Conservation (phyloP, 192 early-diverging fungal species). For the Endogone sp. region DNA sequence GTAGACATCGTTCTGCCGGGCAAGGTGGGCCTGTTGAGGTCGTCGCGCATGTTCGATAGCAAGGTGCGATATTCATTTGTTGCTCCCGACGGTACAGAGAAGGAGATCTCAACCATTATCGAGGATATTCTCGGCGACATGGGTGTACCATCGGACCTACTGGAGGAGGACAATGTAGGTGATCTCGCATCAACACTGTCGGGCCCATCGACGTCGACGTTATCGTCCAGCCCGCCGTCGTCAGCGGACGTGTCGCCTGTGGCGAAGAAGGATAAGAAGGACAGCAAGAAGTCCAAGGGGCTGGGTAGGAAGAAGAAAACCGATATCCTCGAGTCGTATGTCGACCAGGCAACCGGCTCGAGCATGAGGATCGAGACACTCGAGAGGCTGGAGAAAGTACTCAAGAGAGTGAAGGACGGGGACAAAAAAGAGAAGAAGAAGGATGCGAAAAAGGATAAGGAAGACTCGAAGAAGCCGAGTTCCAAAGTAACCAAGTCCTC, state of each 20-base stretch:
- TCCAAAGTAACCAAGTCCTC: neutral
- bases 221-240: neutral
- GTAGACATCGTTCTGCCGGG: neutral
- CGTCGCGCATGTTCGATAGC: conserved; percentile 1
- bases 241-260: neutral
- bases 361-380: conserved; percentile 1
- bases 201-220: too few relatives aligned
- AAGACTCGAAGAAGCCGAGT: neutral
- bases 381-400: neutral
- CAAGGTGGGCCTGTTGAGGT: neutral
- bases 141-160: neutral
- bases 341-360: neutral
- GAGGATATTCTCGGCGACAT: neutral
- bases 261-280: neutral
- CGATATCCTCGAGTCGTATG: neutral
- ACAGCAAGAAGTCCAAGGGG: neutral
- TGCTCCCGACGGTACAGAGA: neutral
- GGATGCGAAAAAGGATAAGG: neutral
- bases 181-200: neutral
- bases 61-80: conserved; percentile 1
- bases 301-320: neutral
- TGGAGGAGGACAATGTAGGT: neutral
- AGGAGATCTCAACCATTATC: neutral
- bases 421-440: neutral
- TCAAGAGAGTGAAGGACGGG: neutral